Base-by-base conservation (phyloP, 1,139 yeast genomes). In the Yamadazyma taylorii region DNA sequence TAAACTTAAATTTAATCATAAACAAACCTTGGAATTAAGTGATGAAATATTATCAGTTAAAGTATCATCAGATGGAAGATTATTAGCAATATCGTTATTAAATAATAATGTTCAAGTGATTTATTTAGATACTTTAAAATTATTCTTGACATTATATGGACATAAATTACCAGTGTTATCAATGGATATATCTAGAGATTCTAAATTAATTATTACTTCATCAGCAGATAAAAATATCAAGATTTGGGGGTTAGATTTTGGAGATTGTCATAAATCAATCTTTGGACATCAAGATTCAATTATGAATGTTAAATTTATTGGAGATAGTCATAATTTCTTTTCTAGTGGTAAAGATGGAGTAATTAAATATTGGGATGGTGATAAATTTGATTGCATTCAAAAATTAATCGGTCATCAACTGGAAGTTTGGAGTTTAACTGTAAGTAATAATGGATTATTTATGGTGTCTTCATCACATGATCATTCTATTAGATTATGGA, bases 161-260 rank as follows among this genome's bases (percentile, higher is more conserved):
- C 99, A 92, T 62, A 94, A 90, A 58, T 74, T 94, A 43, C 98
- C 99, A 0, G 96, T 88, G 2, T 68, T 88, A 39, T 81, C 95
- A 3, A 79, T 94, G 51, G 98, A 92, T 58, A 89, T 92, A 29
- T 85, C 97, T 1, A 71, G 64, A 48, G 99, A 92, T 58, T 82
- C 92, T 28, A 92, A 92, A 58, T 62, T 92, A 50, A 75, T 92
- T 38, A 81, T 90, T 38, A 87, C 97, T 0, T 86, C 96, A 5
- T 88, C 97, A 1, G 98, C 98, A 0, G 99, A 92, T 63, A 92
- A 92, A 61, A 92, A 92, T 61, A 87, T 92, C 56, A 89, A 94
- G 61, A 85, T 92, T 41, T 92, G 99, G 99, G 99, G 99, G 34
- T 69, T 94, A 43, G 98, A 92, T 60, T 92, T 92, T 60, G 99